Percentiles rank a stretch among this genome's conserved stretches.
Evolutionary conservation across 345 rosid species (phyloP).

Genomic region (Boechera stricta): DNA sequence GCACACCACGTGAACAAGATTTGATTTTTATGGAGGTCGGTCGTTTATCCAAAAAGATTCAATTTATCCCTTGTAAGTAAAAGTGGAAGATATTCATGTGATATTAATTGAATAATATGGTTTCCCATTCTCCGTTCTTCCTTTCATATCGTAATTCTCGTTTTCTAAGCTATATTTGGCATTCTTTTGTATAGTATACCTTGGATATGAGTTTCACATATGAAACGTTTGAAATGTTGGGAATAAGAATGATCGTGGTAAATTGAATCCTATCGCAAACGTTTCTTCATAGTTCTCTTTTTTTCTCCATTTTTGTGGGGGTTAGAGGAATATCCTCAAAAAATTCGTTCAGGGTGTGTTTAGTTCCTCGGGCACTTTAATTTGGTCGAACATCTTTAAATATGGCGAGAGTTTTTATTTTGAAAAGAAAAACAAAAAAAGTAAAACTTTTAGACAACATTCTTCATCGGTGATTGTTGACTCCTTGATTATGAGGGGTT

Average conservation of each 20-base stretch:
- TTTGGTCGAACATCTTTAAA: constrained; percentile 16
- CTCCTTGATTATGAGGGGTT: background rate
- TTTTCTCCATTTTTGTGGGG: background rate
- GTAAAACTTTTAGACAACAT: background rate
- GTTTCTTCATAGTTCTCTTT: background rate
- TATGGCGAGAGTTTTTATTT: background rate
- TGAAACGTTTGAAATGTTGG: background rate
- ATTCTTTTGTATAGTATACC: background rate
- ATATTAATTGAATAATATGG: background rate
- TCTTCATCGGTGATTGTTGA: background rate
- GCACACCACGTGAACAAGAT: constrained; percentile 10
- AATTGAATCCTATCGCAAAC: background rate
- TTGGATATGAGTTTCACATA: background rate
- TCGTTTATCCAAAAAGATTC: constrained; percentile 10
- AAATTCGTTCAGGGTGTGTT: background rate
- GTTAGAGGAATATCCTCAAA: background rate
- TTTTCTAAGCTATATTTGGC: background rate
- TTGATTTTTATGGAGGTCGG: background rate
- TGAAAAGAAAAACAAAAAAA: background rate
- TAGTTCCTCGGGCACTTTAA: background rate
- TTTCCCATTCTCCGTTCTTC: background rate
- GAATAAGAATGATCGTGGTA: background rate
- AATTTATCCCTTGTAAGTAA: background rate
- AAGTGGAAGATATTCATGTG: background rate
- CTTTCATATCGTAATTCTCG: background rate